These are phyloP conservation scores for Amauroascus niger DNA, from an alignment of 2,329 filamentous ascomycete genomes.

Conservation along the genomic window DNA sequence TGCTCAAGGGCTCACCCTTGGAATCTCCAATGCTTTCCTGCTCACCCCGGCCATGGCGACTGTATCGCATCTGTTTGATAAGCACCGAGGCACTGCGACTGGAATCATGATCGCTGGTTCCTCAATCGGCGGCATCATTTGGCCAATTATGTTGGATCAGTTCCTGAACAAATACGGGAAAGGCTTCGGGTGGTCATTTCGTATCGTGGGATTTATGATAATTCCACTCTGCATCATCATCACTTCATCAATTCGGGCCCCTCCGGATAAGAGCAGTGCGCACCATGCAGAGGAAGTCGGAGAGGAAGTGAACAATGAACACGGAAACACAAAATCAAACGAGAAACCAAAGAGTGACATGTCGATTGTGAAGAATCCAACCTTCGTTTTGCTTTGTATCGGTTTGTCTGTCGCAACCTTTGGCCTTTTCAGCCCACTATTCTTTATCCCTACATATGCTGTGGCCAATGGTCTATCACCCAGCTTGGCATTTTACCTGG, in stretches of 20 bases:
- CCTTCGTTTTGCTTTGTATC: neutral
- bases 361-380: conserved; percentile 1
- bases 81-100: conserved; percentile 25
- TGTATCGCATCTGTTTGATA: conserved; percentile 25
- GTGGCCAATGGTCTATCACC: conserved; percentile 50
- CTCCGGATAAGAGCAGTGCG: neutral
- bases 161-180: conserved; percentile 23
- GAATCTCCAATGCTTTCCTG: conserved; percentile 25
- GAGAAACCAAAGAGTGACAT: neutral
- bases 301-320: neutral
- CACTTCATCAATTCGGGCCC: conserved; percentile 15
- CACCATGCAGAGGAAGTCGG: neutral
- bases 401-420: conserved; percentile 24
- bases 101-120: conserved; percentile 29
- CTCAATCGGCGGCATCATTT: conserved; percentile 30
- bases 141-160: conserved; percentile 28
- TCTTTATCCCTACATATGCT: conserved; percentile 46
- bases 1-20: conserved; percentile 30
- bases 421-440: conserved; percentile 42
- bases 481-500: conserved; percentile 53
- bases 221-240: conserved; percentile 29
- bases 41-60: conserved; percentile 26
- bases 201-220: conserved; percentile 36
- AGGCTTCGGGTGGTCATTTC: conserved; percentile 32
- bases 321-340: neutral